These are phyloP conservation scores for Mortierella sp. DNA, from an alignment of 371 early-diverging fungal genomes.

Conservation along the genomic window DNA sequence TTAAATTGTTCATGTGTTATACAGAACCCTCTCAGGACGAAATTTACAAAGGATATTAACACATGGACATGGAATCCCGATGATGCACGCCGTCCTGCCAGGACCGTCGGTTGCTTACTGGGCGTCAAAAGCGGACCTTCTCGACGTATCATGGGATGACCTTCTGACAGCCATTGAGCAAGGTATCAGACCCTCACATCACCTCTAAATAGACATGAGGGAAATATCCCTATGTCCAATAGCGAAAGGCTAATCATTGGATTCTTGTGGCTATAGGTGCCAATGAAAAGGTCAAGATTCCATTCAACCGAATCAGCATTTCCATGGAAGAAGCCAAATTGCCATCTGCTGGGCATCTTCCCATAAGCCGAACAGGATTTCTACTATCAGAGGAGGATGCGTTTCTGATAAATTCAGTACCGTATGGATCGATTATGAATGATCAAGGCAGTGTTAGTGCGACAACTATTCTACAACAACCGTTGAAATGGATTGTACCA, in stretches of 20 bases:
- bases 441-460: constrained; percentile 44
- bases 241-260: not conserved
- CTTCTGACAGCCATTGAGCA: constrained; percentile 52
- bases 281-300: constrained; percentile 48
- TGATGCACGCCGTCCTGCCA: constrained; percentile 60
- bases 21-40: constrained; percentile 3
- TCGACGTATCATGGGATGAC: constrained; percentile 57
- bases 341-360: constrained; percentile 32
- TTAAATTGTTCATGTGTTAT: not conserved
- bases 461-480: constrained; percentile 42
- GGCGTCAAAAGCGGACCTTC: constrained; percentile 55
- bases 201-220: too few relatives aligned
- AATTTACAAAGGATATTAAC: constrained; percentile 57
- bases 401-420: constrained; percentile 18
- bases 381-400: constrained; percentile 36
- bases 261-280: constrained; percentile 17
- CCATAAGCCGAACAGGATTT: constrained; percentile 28
- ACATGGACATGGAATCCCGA: constrained; percentile 68
- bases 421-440: constrained; percentile 52
- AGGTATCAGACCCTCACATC: too few relatives aligned
- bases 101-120: constrained; percentile 67
- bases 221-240: too few relatives aligned
- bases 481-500: constrained; percentile 49
- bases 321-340: constrained; percentile 41
- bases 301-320: constrained; percentile 43